phyloP scores from a whole-genome alignment of 2,329 filamentous ascomycete species.

The Cladosporium sp. region DNA sequence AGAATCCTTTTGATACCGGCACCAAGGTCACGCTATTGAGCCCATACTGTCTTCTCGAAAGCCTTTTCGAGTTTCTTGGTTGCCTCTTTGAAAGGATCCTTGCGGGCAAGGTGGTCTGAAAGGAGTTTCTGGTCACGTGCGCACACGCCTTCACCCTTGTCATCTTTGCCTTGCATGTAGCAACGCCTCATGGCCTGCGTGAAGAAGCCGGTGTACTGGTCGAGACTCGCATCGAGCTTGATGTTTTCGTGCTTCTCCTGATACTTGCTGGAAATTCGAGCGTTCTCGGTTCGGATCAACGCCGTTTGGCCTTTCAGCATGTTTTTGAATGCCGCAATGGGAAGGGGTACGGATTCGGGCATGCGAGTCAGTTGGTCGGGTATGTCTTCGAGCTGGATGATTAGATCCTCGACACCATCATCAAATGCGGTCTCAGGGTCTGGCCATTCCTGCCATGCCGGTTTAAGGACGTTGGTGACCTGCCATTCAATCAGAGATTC shows the following conservation, averaged over 20 bases:
- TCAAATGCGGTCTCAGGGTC: background rate
- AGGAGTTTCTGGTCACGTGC: background rate
- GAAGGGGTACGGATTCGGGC: background rate
- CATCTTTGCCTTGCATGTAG: conserved; percentile 11
- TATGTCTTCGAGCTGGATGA: background rate
- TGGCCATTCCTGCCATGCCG: background rate
- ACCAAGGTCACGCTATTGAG: accelerated
- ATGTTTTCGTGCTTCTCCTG: background rate
- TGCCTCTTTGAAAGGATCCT: background rate
- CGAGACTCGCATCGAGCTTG: conserved; percentile 11
- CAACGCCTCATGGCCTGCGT: conserved; percentile 7
- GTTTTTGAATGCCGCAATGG: background rate
- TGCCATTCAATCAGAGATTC: background rate
- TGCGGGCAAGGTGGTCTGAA: background rate
- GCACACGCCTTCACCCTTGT: background rate
- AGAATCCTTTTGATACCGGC: background rate
- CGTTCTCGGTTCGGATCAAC: background rate
- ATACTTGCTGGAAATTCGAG: background rate
- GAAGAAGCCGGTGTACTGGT: conserved; percentile 11
- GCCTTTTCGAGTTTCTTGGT: background rate
- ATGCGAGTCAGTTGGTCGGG: background rate
- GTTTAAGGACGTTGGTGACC: background rate
- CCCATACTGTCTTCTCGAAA: accelerated
- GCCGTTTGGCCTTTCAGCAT: background rate
- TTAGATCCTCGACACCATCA: background rate